Evolutionary conservation across 345 rosid species (phyloP).

Genomic region (Bretschneidera sinensis): DNA sequence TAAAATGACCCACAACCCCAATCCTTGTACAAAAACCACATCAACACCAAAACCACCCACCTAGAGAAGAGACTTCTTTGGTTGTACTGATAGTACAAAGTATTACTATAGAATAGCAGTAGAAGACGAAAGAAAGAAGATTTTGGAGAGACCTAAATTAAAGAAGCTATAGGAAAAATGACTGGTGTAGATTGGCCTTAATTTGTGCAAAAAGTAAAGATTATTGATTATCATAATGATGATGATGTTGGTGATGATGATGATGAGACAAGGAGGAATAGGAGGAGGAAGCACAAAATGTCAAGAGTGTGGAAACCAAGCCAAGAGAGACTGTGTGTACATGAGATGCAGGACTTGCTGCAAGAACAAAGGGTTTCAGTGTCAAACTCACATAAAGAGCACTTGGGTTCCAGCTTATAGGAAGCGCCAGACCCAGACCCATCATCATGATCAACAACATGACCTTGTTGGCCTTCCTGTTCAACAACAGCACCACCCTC

Average conservation of each 20-base stretch:
- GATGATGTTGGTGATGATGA: conserved; percentile 6
- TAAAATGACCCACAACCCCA: no score
- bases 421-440: conserved; percentile 19
- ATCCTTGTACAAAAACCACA: no score
- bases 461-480: conserved; percentile 5
- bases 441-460: not conserved
- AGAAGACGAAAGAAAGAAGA: not conserved
- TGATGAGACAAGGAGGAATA: conserved; percentile 20
- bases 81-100: no score
- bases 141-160: not conserved
- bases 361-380: conserved; percentile 46
- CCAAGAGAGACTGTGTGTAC: conserved; percentile 53
- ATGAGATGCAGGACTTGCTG: conserved; percentile 65
- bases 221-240: no score
- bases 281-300: conserved; percentile 43
- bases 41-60: no score
- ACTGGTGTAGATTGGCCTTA: not conserved
- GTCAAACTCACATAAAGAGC: conserved; percentile 62
- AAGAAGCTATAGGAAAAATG: no score
- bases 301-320: conserved; percentile 71
- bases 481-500: conserved; percentile 9
- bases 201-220: no score
- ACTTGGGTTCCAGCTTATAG: conserved; percentile 67
- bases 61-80: no score
- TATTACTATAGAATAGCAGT: no score